Percentiles rank a stretch among this genome's conserved stretches.
Evolutionary conservation across 257 asterid species (phyloP).

Genomic region (Scutellaria minor): DNA sequence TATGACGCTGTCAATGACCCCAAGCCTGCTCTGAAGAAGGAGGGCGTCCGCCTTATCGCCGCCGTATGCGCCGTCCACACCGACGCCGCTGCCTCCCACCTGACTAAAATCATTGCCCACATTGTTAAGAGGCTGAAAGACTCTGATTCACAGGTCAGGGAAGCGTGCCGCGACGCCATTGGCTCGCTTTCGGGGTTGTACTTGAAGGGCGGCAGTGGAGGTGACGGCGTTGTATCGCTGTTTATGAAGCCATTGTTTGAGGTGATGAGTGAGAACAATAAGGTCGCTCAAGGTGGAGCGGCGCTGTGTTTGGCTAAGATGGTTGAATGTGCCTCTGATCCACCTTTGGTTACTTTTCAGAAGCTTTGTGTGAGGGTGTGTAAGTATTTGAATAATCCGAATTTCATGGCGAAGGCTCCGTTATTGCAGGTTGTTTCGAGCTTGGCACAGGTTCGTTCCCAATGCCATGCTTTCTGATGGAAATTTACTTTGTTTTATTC

Average conservation of each 20-base stretch:
- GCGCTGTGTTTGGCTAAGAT: constrained; percentile 86
- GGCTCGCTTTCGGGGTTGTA: constrained; percentile 79
- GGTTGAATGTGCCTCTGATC: constrained; percentile 78
- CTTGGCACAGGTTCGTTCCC: constrained; percentile 76
- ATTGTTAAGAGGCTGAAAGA: constrained; percentile 88
- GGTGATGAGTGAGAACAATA: constrained; percentile 89
- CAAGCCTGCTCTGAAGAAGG: constrained; percentile 87
- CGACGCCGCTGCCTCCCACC: constrained; percentile 77
- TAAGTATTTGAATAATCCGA: constrained; percentile 76
- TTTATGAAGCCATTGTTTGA: constrained; percentile 93
- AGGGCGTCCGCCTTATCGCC: constrained; percentile 78
- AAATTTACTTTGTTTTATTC: constrained; percentile 4
- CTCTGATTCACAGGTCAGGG: constrained; percentile 89
- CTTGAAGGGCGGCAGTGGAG: constrained; percentile 68
- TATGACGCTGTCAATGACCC: constrained; percentile 86
- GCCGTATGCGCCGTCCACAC: constrained; percentile 64
- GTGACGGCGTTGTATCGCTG: constrained; percentile 70
- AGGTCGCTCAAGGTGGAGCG: constrained; percentile 89
- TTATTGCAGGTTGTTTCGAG: constrained; percentile 85
- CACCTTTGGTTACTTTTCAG: constrained; percentile 72
- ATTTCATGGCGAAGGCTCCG: constrained; percentile 89
- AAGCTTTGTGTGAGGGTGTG: constrained; percentile 86
- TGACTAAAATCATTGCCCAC: constrained; percentile 79
- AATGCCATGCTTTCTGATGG: constrained; percentile 24
- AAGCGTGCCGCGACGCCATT: constrained; percentile 87